Evolutionary conservation across 768 basidiomycete species (phyloP).

Genomic region (Hericium coralloides): DNA sequence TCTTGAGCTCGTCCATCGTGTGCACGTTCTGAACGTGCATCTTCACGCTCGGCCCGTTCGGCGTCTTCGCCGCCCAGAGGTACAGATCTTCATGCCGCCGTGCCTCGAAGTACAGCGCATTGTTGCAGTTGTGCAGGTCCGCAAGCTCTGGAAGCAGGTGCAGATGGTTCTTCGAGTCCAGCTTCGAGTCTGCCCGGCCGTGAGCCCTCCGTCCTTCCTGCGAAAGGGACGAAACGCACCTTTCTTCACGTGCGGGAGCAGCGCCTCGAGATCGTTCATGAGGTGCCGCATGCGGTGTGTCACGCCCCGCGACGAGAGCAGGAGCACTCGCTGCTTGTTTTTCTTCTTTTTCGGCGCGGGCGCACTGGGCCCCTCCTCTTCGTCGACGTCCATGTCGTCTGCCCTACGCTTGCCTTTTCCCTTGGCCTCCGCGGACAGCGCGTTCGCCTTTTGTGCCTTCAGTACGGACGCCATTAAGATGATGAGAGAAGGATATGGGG

Average conservation of each 20-base stretch:
- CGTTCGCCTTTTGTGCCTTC: conserved; percentile 53
- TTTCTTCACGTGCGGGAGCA: conserved; percentile 95
- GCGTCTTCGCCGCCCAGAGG: conserved; percentile 93
- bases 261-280: conserved; percentile 85
- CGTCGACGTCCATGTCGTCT: conserved; percentile 52
- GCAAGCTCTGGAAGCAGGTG: conserved; percentile 91
- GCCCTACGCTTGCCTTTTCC: conserved; percentile 54
- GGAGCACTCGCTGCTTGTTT: conserved; percentile 92
- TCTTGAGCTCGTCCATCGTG: conserved; percentile 99
- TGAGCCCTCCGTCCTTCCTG: neutral
- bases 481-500: neutral
- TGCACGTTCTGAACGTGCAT: conserved; percentile 98
- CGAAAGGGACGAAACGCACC: conserved; percentile 39
- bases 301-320: conserved; percentile 89
- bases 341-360: conserved; percentile 45
- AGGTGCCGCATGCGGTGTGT: conserved; percentile 98
- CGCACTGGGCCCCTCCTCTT: conserved; percentile 29
- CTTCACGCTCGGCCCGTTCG: conserved; percentile 95
- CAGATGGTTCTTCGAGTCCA: conserved; percentile 93
- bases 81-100: conserved; percentile 94
- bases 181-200: conserved; percentile 70
- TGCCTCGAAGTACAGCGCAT: conserved; percentile 94
- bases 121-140: conserved; percentile 96
- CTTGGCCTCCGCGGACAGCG: conserved; percentile 34
- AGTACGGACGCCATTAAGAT: conserved; percentile 53